A percentile compares a stretch with the other conserved stretches of the same genome.
Evolutionary conservation across 164 flowering plant species (phyloP).

Genomic region (Liquidambar formosana): DNA sequence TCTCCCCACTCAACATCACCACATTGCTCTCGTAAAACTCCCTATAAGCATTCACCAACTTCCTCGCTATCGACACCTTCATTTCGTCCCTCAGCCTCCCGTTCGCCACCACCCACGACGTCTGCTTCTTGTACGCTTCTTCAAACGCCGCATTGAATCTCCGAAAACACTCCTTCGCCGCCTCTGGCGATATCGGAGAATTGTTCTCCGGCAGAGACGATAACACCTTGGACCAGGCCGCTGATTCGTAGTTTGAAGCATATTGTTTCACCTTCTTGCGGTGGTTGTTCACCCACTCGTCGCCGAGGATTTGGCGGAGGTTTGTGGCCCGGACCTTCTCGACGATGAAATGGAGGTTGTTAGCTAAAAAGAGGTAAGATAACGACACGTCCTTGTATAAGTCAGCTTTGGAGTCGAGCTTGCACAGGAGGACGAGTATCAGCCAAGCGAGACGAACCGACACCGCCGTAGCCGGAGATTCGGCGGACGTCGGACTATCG

Average conservation of each 20-base stretch:
- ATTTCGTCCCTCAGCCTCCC: slow-evolving; percentile 34
- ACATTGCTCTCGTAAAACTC: slow-evolving; percentile 25
- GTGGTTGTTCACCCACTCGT: slow-evolving; percentile 36
- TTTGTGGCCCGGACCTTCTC: slow-evolving; percentile 16
- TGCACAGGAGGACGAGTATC: slow-evolving; percentile 44
- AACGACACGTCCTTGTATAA: slow-evolving; percentile 36
- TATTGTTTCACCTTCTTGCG: slow-evolving; percentile 27
- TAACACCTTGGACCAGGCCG: slow-evolving; percentile 38
- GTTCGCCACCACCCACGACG: slow-evolving; percentile 34
- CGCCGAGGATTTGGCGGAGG: slow-evolving; percentile 32
- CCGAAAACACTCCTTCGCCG: slow-evolving; percentile 22
- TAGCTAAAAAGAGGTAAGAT: slow-evolving; percentile 47
- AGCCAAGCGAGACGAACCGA: slow-evolving; percentile 35
- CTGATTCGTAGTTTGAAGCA: slow-evolving; percentile 28
- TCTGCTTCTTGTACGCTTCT: slow-evolving; percentile 37
- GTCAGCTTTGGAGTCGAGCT: slow-evolving; percentile 39
- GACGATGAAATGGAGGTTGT: slow-evolving; percentile 36
- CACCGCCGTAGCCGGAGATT: slow-evolving; percentile 4
- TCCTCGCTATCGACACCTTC: slow-evolving; percentile 30
- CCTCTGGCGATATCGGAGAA: slow-evolving; percentile 11
- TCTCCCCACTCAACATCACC: slow-evolving; percentile 19
- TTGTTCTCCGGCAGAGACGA: slow-evolving; percentile 17
- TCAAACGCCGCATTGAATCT: slow-evolving; percentile 38
- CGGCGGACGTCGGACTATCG: not conserved
- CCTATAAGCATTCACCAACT: slow-evolving; percentile 29